These are phyloP conservation scores for Termitomyces heimii DNA, from an alignment of 768 basidiomycete species.

Conservation along the genomic window DNA sequence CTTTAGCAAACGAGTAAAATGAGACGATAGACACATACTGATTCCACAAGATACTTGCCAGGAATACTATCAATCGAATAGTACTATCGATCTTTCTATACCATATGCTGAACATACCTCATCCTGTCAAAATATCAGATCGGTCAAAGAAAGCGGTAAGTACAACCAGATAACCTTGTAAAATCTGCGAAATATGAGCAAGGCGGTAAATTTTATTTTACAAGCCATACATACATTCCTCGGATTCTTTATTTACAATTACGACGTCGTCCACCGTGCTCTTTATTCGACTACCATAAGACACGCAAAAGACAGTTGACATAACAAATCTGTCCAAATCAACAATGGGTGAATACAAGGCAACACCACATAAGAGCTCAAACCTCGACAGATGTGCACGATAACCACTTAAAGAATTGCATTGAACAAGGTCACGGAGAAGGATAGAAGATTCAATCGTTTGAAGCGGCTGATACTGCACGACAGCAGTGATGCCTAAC, in stretches of 20 bases:
- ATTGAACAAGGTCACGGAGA: conserved; percentile 5
- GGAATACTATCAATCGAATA: background rate
- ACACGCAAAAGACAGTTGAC: conserved; percentile 9
- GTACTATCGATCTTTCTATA: background rate
- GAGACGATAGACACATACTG: background rate
- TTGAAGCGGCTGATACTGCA: conserved; percentile 9
- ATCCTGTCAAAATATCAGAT: background rate
- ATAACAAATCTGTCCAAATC: conserved; percentile 2
- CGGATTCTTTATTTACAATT: background rate
- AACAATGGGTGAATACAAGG: background rate
- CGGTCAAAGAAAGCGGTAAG: background rate
- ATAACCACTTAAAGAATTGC: background rate
- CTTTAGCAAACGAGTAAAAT: background rate
- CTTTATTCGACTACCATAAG: conserved; percentile 8
- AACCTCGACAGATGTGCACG: conserved; percentile 6
- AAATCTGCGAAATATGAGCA: background rate
- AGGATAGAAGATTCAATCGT: conserved; percentile 7
- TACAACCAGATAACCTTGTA: background rate
- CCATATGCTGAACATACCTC: background rate
- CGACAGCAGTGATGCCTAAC: conserved; percentile 2
- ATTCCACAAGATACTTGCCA: conserved; percentile 3
- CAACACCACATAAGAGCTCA: background rate
- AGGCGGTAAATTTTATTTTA: background rate
- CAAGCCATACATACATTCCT: background rate
- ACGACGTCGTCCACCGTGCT: conserved; percentile 2